These are phyloP conservation scores for Ogataea ramenticola DNA, from an alignment of 805 yeast species.

Conservation along the genomic window DNA sequence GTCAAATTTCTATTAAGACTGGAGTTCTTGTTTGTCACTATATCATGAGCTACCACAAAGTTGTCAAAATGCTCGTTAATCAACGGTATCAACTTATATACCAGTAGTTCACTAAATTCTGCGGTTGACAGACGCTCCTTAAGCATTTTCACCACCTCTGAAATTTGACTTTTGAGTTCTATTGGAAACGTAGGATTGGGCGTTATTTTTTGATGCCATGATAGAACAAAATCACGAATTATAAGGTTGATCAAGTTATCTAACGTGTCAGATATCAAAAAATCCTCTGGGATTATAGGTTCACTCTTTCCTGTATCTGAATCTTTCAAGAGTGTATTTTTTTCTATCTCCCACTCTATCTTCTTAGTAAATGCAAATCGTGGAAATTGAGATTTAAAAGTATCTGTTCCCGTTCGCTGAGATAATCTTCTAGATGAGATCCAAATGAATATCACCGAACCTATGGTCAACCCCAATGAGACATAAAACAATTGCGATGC, in stretches of 20 bases:
- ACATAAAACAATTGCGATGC: too few relatives aligned
- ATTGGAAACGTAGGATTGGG: constrained; percentile 31
- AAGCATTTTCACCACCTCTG: constrained; percentile 33
- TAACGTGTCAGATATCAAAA: constrained; percentile 44
- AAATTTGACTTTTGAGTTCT: constrained; percentile 37
- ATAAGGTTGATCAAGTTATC: constrained; percentile 43
- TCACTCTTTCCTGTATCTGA: constrained; percentile 3
- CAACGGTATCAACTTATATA: constrained; percentile 54
- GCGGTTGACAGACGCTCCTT: constrained; percentile 32
- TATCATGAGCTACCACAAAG: constrained; percentile 37
- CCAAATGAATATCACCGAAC: not conserved
- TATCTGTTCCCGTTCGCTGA: too few relatives aligned
- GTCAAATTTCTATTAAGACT: constrained; percentile 11
- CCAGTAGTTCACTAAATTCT: constrained; percentile 52
- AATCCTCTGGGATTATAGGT: constrained; percentile 39
- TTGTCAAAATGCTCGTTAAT: constrained; percentile 55
- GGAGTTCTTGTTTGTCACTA: constrained; percentile 21
- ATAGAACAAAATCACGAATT: constrained; percentile 42
- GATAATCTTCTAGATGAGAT: not conserved
- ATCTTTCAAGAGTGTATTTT: constrained; percentile 7
- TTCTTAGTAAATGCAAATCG: constrained; percentile 18
- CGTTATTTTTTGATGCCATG: constrained; percentile 50
- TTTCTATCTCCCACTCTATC: constrained; percentile 25
- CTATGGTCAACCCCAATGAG: too few relatives aligned
- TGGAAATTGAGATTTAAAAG: not conserved